These are phyloP conservation scores for Talaromyces sp. DNA, from an alignment of 2,329 filamentous ascomycete species.

Conservation along the genomic window DNA sequence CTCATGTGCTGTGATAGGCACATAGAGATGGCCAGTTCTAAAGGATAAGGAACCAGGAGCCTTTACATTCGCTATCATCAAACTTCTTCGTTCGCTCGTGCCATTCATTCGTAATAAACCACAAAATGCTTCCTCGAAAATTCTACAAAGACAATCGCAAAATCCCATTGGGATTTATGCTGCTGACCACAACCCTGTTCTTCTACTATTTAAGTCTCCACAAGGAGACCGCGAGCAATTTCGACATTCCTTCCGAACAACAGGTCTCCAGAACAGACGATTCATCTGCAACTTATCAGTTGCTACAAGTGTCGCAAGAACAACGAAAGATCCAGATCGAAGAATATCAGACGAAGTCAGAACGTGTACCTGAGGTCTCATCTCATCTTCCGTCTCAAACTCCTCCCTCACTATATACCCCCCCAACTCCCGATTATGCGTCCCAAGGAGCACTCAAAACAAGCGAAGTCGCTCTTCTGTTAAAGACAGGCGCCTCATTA, in stretches of 20 bases:
- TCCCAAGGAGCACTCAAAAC: conserved; percentile 9
- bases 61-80: neutral
- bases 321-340: neutral
- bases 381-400: neutral
- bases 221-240: conserved; percentile 6
- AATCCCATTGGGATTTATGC: conserved; percentile 26
- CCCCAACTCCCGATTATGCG: neutral
- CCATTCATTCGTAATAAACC: neutral
- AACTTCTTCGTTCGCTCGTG: neutral
- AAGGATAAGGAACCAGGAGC: neutral
- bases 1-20: neutral
- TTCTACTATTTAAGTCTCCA: conserved; percentile 26
- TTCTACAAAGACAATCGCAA: conserved; percentile 27
- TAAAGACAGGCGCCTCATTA: conserved; percentile 28
- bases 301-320: neutral
- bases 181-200: conserved; percentile 24
- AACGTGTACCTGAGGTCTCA: neutral
- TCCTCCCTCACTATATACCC: neutral
- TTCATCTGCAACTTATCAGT: neutral
- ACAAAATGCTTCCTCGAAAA: conserved; percentile 17
- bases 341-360: neutral
- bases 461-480: conserved; percentile 20
- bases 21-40: neutral
- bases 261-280: neutral
- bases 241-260: neutral